Evolutionary conservation across 2,329 filamentous ascomycete species (phyloP).

Genomic region (Aureobasidium vineae): DNA sequence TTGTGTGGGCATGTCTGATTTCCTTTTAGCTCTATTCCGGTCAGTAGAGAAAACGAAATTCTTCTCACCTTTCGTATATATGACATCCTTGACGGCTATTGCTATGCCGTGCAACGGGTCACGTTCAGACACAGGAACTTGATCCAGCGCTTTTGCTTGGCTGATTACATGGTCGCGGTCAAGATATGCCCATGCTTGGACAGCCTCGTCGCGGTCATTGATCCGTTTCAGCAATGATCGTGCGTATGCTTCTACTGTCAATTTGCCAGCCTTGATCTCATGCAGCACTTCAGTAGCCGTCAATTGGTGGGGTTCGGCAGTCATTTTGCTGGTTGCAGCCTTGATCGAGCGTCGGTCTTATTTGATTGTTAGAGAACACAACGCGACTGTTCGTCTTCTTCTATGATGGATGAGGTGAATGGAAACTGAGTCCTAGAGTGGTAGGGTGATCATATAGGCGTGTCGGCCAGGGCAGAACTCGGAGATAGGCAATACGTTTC

Average conservation of each 20-base stretch:
- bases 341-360: background rate
- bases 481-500: background rate
- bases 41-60: background rate
- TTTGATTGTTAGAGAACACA: background rate
- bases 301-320: slow-evolving; percentile 34
- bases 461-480: background rate
- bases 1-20: slow-evolving; percentile 56
- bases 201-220: slow-evolving; percentile 44
- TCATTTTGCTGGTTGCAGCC: background rate
- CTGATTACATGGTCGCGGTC: slow-evolving; percentile 49
- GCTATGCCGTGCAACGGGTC: slow-evolving; percentile 59
- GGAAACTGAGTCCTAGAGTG: background rate
- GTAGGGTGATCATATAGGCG: too few relatives aligned
- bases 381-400: background rate
- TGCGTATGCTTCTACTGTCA: slow-evolving; percentile 54
- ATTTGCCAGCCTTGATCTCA: slow-evolving; percentile 41
- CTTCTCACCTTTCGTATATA: slow-evolving; percentile 53
- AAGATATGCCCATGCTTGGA: slow-evolving; percentile 55
- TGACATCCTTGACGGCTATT: slow-evolving; percentile 61
- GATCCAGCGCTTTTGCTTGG: slow-evolving; percentile 53
- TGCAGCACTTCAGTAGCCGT: slow-evolving; percentile 47
- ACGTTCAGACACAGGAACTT: slow-evolving; percentile 48
- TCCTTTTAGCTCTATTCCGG: background rate
- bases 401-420: background rate
- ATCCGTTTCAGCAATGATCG: slow-evolving; percentile 50